A percentile compares a stretch with the other conserved stretches of the same genome.
These are phyloP conservation scores for Grosmannia clavigera DNA, from an alignment of 2,329 filamentous ascomycete species.

Conservation along the genomic window DNA sequence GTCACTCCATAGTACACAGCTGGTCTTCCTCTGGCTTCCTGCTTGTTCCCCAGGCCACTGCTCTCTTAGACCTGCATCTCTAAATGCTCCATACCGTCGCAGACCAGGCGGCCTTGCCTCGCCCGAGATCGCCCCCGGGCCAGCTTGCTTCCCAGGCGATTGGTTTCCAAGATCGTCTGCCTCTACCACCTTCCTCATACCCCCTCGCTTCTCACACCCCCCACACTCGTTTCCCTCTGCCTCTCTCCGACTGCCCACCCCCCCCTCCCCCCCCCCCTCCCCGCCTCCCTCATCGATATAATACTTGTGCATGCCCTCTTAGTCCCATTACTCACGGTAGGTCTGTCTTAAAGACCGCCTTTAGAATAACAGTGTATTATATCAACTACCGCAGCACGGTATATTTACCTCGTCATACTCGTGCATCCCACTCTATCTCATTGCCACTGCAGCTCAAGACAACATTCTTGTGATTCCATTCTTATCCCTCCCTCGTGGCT, in stretches of 20 bases:
- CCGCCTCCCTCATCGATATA: not conserved
- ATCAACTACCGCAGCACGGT: not conserved
- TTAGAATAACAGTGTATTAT: not conserved
- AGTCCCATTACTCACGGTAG: not conserved
- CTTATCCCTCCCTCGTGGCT: not conserved
- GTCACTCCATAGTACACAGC: not conserved
- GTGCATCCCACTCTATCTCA: not conserved
- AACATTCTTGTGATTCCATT: not conserved
- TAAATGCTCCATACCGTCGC: not conserved
- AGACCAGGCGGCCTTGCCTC: not conserved
- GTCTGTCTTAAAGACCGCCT: not conserved
- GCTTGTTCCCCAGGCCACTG: not conserved
- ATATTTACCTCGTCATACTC: not conserved
- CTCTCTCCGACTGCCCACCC: too few species aligned
- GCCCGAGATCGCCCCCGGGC: constrained; percentile 9
- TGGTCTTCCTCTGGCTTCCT: not conserved
- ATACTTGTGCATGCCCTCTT: not conserved
- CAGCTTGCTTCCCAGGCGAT: constrained; percentile 10
- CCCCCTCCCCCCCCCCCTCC: not conserved
- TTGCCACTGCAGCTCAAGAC: not conserved
- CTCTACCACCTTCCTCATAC: not conserved
- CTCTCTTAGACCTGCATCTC: not conserved
- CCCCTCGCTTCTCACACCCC: not conserved
- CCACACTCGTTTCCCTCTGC: not conserved
- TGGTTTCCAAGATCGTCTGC: constrained; percentile 10